These are phyloP conservation scores for Schwanniomyces pseudopolymorphus DNA, from an alignment of 805 yeast species.

Conservation along the genomic window DNA sequence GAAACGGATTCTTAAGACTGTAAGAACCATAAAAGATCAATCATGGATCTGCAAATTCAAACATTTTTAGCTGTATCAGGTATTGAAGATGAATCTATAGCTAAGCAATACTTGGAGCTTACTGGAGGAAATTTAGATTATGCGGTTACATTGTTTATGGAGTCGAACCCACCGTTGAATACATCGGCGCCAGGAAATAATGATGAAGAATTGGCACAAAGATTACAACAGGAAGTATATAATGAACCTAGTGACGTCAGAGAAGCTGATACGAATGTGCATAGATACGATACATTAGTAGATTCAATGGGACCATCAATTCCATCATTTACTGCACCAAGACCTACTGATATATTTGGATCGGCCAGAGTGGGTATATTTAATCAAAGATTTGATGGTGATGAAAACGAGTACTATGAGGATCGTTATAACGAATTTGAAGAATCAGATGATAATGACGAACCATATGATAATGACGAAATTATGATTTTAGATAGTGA, in stretches of 20 bases:
- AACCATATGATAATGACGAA: slow-evolving; percentile 27
- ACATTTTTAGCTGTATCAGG: slow-evolving; percentile 85
- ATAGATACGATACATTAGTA: slow-evolving; percentile 73
- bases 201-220: slow-evolving; percentile 58
- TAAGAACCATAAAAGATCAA: not conserved
- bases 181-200: slow-evolving; percentile 5
- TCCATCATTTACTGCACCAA: slow-evolving; percentile 5
- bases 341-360: slow-evolving; percentile 49
- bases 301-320: slow-evolving; percentile 31
- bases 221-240: slow-evolving; percentile 65
- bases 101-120: slow-evolving; percentile 75
- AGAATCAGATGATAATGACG: slow-evolving; percentile 23
- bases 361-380: slow-evolving; percentile 51
- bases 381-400: slow-evolving; percentile 53
- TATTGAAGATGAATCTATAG: slow-evolving; percentile 61
- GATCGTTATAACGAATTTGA: slow-evolving; percentile 16
- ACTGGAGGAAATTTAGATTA: slow-evolving; percentile 75
- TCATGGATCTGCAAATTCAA: slow-evolving; percentile 54
- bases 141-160: slow-evolving; percentile 83
- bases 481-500: slow-evolving; percentile 30
- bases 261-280: slow-evolving; percentile 74
- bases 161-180: slow-evolving; percentile 31
- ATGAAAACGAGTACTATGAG: slow-evolving; percentile 27
- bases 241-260: slow-evolving; percentile 24
- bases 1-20: not conserved